These are phyloP conservation scores for Lactarius hatsudake DNA, from an alignment of 768 basidiomycete species.

Conservation along the genomic window DNA sequence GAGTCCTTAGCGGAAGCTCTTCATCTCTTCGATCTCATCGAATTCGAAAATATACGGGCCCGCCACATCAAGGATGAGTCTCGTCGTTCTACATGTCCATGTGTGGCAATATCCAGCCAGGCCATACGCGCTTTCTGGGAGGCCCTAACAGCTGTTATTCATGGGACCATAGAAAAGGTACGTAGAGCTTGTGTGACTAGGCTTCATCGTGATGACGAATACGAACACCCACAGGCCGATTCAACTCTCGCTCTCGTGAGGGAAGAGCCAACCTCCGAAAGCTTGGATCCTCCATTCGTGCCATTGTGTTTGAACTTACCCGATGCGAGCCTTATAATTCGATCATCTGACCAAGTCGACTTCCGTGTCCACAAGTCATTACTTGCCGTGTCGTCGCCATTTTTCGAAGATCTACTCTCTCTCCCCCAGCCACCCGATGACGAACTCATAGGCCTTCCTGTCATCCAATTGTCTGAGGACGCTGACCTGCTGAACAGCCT, in stretches of 20 bases:
- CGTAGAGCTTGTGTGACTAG: background rate
- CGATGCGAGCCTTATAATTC: constrained; percentile 29
- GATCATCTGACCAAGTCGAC: constrained; percentile 31
- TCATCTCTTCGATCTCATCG: background rate
- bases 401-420: constrained; percentile 35
- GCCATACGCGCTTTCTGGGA: background rate
- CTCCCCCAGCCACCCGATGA: constrained; percentile 21
- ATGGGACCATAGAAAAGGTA: background rate
- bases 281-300: background rate
- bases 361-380: constrained; percentile 34
- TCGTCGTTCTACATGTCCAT: background rate
- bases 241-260: background rate
- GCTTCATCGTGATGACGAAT: too few species aligned
- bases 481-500: constrained; percentile 13
- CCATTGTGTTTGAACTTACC: background rate
- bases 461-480: constrained; percentile 11
- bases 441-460: constrained; percentile 7
- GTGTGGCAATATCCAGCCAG: background rate
- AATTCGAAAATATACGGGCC: background rate
- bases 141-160: background rate
- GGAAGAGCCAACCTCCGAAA: background rate
- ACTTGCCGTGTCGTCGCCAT: constrained; percentile 33
- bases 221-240: background rate
- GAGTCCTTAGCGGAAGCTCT: background rate
- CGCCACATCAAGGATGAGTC: background rate